Evolutionary conservation across 2,329 filamentous ascomycete species (phyloP), one percentile per base, ranked within the genome.

Genomic region (Fusarium staphyleae): DNA sequence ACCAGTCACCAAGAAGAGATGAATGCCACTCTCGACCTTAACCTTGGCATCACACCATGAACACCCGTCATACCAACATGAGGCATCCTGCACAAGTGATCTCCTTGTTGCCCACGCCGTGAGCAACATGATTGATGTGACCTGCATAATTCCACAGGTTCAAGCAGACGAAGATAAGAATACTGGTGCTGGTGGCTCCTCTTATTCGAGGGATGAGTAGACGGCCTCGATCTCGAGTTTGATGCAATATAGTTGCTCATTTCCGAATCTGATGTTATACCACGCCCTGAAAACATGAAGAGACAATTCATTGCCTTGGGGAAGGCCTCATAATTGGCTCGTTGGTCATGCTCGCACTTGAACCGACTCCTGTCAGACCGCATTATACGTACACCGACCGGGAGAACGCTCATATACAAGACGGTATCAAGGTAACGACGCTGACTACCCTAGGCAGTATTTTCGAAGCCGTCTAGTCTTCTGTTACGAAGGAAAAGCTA

Each of bases 261-360:
- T 32, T 18, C 48, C 55, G 16, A 15, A 28, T 16, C 29, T 48
- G 14, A 33, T 48, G 4, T 50, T 36, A 6, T 66, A 60, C 64
- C 64, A 66, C 5, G 41, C 35, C 29, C 53, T 52, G 4, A 63
- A 37, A 19, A 59, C 45, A 22, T 39, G 18, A 66, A 60, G 19
- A 66, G 55, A n/a, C 29, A n/a, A 26, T 52, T 45, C 24, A 66
- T 49, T 6, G 62, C 58, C 29, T 39, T 28, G 14, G 62, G 64
- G 19, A 66, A 66, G 22, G 46, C 58, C 39, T 58, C 41, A 33
- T 66, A 47, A 39, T 66, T 66, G 33, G 48, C 52, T 22, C 32
- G 26, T 26, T 60, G 58, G 24, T 66, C 58, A 13, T 37, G 37
- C 33, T 55, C 52, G 18, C 62, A 49, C 43, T 66, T 60, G 18